Percentiles rank a stretch among this genome's conserved stretches.
phyloP scores from a whole-genome alignment of 2,329 filamentous ascomycete genomes.

The Sclerotiophoma versabilis region DNA sequence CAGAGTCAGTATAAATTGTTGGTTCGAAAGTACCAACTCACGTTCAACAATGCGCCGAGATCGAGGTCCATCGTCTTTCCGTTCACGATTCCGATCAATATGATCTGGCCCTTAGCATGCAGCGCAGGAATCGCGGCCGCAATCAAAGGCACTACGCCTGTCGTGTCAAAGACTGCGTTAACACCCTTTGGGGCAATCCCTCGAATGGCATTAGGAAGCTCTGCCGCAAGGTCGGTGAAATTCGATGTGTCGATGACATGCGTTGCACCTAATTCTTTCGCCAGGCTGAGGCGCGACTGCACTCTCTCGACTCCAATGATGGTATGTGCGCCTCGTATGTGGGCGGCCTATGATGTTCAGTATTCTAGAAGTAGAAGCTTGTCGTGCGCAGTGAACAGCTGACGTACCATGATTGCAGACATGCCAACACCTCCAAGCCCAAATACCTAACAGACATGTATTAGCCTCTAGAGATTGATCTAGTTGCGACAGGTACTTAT shows the following conservation, averaged over 20 bases:
- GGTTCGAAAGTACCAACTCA: not conserved
- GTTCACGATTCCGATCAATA: conserved; percentile 59
- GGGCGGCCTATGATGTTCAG: conserved; percentile 49
- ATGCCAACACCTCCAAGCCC: conserved; percentile 58
- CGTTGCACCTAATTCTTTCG: conserved; percentile 49
- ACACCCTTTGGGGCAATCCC: conserved; percentile 50
- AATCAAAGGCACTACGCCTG: conserved; percentile 54
- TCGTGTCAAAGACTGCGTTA: conserved; percentile 60
- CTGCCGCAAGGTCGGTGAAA: conserved; percentile 18
- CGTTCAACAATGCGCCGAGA: conserved; percentile 56
- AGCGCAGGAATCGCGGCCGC: conserved; percentile 54
- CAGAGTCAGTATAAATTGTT: not conserved
- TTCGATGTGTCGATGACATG: conserved; percentile 47
- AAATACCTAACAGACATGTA: conserved; percentile 26
- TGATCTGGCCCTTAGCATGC: conserved; percentile 56
- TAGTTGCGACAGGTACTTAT: too few species aligned
- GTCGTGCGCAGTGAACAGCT: not conserved
- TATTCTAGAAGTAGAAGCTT: not conserved
- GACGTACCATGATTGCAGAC: conserved; percentile 52
- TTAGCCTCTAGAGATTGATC: not conserved
- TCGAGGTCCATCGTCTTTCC: conserved; percentile 54
- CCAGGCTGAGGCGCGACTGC: conserved; percentile 44
- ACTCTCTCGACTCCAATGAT: conserved; percentile 51
- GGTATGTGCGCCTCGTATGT: conserved; percentile 46
- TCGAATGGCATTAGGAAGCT: conserved; percentile 47